Percentiles rank a stretch among this genome's conserved stretches.
Conservation (phyloP, 2,329 filamentous ascomycete species). For the Clarireedia monteithiana region DNA sequence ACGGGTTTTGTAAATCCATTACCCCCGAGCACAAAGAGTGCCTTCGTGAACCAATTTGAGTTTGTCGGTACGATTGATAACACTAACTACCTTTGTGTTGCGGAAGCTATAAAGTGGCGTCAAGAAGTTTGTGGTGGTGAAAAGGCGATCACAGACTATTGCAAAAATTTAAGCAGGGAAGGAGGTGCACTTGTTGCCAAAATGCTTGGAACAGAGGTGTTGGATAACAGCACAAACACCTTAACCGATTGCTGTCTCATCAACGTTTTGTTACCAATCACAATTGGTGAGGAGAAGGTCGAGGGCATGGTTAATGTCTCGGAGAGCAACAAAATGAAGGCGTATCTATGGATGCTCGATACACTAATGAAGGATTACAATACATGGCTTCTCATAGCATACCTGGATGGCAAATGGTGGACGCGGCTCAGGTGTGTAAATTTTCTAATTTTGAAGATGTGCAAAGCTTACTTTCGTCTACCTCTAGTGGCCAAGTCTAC, state of each 20-base stretch:
- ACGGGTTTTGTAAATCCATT: slow-evolving; percentile 29
- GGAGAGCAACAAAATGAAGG: slow-evolving; percentile 33
- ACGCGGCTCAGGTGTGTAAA: slow-evolving; percentile 41
- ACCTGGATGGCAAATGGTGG: slow-evolving; percentile 59
- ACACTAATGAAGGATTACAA: slow-evolving; percentile 51
- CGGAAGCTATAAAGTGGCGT: slow-evolving; percentile 65
- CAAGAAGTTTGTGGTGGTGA: slow-evolving; percentile 65
- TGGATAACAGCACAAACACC: slow-evolving; percentile 58
- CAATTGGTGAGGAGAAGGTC: slow-evolving; percentile 23
- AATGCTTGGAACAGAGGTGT: slow-evolving; percentile 59
- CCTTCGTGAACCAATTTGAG: slow-evolving; percentile 65
- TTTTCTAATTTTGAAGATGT: neutral
- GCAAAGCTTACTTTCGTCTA: neutral
- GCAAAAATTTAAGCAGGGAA: slow-evolving; percentile 51
- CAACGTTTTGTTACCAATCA: slow-evolving; percentile 67
- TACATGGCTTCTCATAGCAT: slow-evolving; percentile 62
- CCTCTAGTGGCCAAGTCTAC: slow-evolving; percentile 68
- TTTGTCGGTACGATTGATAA: slow-evolving; percentile 71
- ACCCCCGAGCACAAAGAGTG: slow-evolving; percentile 35
- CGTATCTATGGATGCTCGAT: slow-evolving; percentile 50
- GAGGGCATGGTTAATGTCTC: slow-evolving; percentile 15
- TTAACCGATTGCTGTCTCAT: slow-evolving; percentile 61
- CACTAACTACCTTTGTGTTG: slow-evolving; percentile 62
- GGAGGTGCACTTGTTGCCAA: slow-evolving; percentile 55
- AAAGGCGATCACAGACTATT: slow-evolving; percentile 56